phyloP scores from a whole-genome alignment of 169 alveolate genomes.

The Perkinsus marinus region DNA sequence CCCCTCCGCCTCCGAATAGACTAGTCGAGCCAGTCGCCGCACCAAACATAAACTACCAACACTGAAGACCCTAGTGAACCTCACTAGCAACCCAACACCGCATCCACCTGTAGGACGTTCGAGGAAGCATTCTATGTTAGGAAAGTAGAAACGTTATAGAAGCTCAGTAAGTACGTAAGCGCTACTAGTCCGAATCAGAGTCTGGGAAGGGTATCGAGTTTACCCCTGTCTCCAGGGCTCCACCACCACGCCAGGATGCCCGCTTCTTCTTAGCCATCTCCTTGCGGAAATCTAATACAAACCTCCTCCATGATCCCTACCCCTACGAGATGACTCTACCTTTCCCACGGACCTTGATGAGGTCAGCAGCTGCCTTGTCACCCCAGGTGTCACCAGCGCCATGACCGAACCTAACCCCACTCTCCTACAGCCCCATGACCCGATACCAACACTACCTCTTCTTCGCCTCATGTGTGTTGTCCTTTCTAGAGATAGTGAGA shows the following conservation, averaged over 20 bases:
- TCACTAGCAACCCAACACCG: background rate
- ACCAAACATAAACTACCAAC: background rate
- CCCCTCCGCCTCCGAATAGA: background rate
- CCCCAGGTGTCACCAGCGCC: constrained; percentile 8
- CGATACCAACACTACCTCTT: background rate
- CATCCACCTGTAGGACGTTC: background rate
- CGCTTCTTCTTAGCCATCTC: constrained; percentile 6
- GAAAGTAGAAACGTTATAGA: background rate
- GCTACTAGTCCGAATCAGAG: background rate
- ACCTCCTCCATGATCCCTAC: background rate
- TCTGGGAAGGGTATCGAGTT: background rate
- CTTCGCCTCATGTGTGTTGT: background rate
- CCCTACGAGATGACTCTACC: background rate
- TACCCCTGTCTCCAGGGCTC: background rate
- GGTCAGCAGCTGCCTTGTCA: background rate
- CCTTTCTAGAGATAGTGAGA: background rate
- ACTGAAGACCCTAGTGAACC: background rate
- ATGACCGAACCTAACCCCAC: background rate
- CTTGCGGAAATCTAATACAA: background rate
- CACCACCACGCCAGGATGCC: constrained; percentile 7
- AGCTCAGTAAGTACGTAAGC: background rate
- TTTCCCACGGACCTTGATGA: background rate
- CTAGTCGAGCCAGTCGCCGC: background rate
- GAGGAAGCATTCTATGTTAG: background rate
- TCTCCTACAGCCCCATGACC: background rate